Evolutionary conservation across 306 rosid genomes (phyloP).

Genomic region (Acacia acuminata): DNA sequence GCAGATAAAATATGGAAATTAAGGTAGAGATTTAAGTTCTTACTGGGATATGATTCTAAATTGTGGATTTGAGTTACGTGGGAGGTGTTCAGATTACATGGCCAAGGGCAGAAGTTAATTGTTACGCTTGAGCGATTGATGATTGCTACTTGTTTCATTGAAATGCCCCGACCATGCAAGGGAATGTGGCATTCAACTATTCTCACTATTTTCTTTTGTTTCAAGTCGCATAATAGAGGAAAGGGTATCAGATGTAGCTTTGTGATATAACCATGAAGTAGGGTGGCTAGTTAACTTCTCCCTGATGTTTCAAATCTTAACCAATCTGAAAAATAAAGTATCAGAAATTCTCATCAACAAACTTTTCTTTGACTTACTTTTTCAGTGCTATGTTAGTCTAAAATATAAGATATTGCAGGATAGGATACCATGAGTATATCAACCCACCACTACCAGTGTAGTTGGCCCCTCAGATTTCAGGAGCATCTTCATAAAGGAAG

Average conservation of each 20-base stretch:
- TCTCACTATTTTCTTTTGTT: not conserved
- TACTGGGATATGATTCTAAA: not conserved
- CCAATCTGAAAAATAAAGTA: slow-evolving; percentile 1
- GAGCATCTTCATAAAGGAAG: slow-evolving; percentile 50
- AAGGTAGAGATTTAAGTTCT: not conserved
- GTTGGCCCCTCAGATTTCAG: slow-evolving; percentile 67
- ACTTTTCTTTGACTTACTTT: not conserved
- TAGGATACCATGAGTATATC: slow-evolving; percentile 72
- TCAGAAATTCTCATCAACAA: not conserved
- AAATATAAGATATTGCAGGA: slow-evolving; percentile 34
- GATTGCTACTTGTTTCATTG: not conserved
- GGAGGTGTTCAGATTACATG: not conserved
- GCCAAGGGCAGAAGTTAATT: not conserved
- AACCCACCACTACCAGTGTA: slow-evolving; percentile 67
- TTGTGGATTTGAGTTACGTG: not conserved
- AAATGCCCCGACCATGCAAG: not conserved
- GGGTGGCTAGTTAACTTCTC: slow-evolving; percentile 8
- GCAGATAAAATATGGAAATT: not conserved
- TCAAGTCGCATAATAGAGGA: not conserved
- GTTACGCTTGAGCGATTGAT: not conserved
- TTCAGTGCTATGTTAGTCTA: not conserved
- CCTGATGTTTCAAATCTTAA: not conserved
- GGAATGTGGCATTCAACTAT: slow-evolving; percentile 16
- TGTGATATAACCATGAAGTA: slow-evolving; percentile 18
- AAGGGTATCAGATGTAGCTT: slow-evolving; percentile 12